Conservation (phyloP, 441 rosid genomes). For the Gossypium schwendimanii region DNA sequence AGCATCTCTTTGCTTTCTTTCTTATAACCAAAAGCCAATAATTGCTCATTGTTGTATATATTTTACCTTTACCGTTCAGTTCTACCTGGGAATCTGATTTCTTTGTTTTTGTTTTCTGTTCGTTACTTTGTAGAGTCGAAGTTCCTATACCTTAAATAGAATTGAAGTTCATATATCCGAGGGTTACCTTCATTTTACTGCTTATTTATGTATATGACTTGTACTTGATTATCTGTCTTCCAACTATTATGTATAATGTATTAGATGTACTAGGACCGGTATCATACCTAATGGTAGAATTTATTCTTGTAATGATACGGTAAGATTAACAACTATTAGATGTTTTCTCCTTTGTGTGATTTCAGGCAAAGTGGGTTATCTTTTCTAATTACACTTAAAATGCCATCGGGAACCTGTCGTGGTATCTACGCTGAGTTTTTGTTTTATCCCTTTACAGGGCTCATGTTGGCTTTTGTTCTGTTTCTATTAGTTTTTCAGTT, state of each 20-base stretch:
- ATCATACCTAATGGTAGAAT: too few species aligned
- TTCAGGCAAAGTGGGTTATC: not conserved
- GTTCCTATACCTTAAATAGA: not conserved
- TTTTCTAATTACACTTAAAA: not conserved
- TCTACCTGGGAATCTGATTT: not conserved
- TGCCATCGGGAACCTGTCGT: not conserved
- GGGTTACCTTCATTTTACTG: not conserved
- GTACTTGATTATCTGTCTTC: not conserved
- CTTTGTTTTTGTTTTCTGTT: not conserved
- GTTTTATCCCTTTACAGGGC: not conserved
- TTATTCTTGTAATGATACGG: too few species aligned
- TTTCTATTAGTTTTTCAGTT: not conserved
- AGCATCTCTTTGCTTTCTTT: slow-evolving; percentile 2
- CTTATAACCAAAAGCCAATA: not conserved
- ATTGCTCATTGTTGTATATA: slow-evolving; percentile 9
- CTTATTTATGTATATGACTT: not conserved
- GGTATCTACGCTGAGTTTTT: too few species aligned
- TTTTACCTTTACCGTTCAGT: not conserved
- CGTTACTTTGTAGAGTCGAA: not conserved
- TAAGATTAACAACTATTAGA: too few species aligned
- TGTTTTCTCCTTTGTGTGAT: not conserved
- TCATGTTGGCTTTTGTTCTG: not conserved
- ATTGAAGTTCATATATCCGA: not conserved
- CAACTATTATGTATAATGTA: too few species aligned
- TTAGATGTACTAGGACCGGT: too few species aligned